Conservation (phyloP, 73 alveolate genomes). For the Paramecium sonneborni region DNA sequence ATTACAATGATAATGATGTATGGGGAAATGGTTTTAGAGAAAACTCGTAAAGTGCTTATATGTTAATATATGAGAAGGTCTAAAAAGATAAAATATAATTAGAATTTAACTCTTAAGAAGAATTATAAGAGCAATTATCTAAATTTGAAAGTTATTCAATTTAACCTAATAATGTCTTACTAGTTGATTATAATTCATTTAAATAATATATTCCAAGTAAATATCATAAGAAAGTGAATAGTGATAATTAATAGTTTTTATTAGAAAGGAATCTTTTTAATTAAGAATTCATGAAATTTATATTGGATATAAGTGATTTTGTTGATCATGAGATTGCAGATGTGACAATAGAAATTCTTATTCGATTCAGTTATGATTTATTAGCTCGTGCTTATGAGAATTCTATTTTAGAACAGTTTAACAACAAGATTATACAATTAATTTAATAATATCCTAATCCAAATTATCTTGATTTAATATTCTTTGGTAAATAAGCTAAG, state of each 20-base stretch:
- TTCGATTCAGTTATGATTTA: conserved; percentile 45
- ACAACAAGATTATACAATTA: neutral
- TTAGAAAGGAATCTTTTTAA: conserved; percentile 33
- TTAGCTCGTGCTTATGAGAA: conserved; percentile 48
- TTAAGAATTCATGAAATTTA: conserved; percentile 10
- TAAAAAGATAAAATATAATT: conserved; percentile 73
- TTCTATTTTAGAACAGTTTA: neutral
- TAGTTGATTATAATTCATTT: conserved; percentile 45
- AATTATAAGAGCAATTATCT: conserved; percentile 22
- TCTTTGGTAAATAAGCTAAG: conserved; percentile 4
- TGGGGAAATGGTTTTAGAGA: conserved; percentile 75
- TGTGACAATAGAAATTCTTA: neutral
- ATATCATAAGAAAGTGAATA: conserved; percentile 33
- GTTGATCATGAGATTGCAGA: neutral
- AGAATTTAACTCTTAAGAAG: conserved; percentile 38
- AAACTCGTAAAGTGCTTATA: conserved; percentile 91
- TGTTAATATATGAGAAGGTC: conserved; percentile 94
- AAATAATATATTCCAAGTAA: conserved; percentile 22
- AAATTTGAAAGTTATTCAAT: neutral
- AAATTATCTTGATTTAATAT: conserved; percentile 12
- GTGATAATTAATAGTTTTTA: conserved; percentile 48
- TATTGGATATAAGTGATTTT: neutral
- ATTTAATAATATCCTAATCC: neutral
- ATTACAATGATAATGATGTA: conserved; percentile 64
- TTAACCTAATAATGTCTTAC: neutral